Conservation (phyloP, 2,329 filamentous ascomycete species). For the Colletotrichum shisoi region DNA sequence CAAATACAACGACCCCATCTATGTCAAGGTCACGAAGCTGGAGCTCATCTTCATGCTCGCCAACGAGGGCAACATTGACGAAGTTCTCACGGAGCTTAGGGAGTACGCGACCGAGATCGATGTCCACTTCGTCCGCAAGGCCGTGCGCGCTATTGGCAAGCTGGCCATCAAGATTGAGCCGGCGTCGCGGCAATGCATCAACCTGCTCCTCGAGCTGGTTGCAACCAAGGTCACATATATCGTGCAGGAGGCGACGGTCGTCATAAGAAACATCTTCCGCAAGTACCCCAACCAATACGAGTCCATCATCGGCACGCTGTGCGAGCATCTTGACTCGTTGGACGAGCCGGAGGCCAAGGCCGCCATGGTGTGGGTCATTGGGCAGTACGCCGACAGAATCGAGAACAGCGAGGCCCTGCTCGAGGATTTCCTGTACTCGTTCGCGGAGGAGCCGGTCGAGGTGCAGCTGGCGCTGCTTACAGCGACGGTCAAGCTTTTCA, state of each 20-base stretch:
- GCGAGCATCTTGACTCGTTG: conserved; percentile 93
- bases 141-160: conserved; percentile 96
- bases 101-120: conserved; percentile 99
- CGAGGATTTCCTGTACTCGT: conserved; percentile 93
- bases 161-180: conserved; percentile 98
- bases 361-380: conserved; percentile 99
- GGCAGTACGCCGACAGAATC: conserved; percentile 95
- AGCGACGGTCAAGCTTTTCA: conserved; percentile 96
- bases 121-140: conserved; percentile 97
- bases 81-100: conserved; percentile 90
- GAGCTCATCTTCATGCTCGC: conserved; percentile 99
- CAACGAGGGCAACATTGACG: conserved; percentile 91
- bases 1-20: conserved; percentile 99
- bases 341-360: conserved; percentile 98
- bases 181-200: conserved; percentile 88
- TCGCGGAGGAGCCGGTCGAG: conserved; percentile 92
- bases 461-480: conserved; percentile 94
- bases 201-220: conserved; percentile 88
- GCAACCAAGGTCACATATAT: conserved; percentile 99
- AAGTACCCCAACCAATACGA: conserved; percentile 99
- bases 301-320: conserved; percentile 93
- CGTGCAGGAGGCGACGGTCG: conserved; percentile 97
- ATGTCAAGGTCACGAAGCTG: conserved; percentile 98
- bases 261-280: conserved; percentile 98
- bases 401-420: conserved; percentile 94